phyloP scores from a whole-genome alignment of 2,329 filamentous ascomycete genomes.

The Chalaropsis thielavioides region DNA sequence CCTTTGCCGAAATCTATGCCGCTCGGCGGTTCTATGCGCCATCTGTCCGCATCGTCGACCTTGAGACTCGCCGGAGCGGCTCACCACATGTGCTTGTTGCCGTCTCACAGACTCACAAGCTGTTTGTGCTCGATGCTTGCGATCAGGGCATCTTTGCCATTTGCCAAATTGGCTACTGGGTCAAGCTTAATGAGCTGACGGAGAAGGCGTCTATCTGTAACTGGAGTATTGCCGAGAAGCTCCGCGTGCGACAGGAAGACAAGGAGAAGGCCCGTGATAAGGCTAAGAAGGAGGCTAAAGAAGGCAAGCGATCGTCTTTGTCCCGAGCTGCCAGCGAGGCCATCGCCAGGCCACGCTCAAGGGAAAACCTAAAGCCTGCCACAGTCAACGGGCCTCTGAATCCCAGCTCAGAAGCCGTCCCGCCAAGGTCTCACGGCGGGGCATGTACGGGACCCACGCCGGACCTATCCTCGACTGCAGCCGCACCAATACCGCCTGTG shows the following conservation, averaged over 20 bases:
- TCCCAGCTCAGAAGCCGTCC: background rate
- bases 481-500: background rate
- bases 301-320: constrained; percentile 4
- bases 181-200: constrained; percentile 42
- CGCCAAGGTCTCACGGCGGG: background rate
- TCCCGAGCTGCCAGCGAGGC: constrained; percentile 7
- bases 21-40: constrained; percentile 45
- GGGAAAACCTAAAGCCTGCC: background rate
- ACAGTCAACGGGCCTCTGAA: background rate
- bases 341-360: background rate
- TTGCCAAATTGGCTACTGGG: constrained; percentile 54
- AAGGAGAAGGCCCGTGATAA: constrained; percentile 16
- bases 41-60: constrained; percentile 47
- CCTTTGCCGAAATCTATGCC: constrained; percentile 34
- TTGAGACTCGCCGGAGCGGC: constrained; percentile 44
- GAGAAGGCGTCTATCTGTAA: constrained; percentile 31
- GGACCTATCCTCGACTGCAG: background rate
- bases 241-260: constrained; percentile 22
- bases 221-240: constrained; percentile 27
- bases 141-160: constrained; percentile 45
- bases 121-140: constrained; percentile 16
- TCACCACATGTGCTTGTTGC: constrained; percentile 41
- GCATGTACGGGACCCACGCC: background rate
- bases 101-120: constrained; percentile 7
- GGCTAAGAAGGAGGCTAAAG: constrained; percentile 6